phyloP scores from a whole-genome alignment of 1,284 basidiomycete genomes.

The Erythrobasidium hasegawianum region DNA sequence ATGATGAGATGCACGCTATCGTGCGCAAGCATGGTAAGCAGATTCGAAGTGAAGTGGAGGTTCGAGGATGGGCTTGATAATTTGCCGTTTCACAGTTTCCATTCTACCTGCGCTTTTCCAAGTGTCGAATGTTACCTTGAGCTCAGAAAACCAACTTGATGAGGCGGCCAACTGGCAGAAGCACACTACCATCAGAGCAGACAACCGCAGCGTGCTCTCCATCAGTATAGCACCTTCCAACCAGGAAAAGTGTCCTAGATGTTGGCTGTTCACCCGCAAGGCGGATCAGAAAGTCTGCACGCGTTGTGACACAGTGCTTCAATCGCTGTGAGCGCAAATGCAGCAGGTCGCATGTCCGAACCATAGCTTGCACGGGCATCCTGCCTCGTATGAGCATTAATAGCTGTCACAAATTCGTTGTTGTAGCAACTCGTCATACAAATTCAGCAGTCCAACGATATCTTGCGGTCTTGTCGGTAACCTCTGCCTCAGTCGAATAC shows the following conservation, averaged over 20 bases:
- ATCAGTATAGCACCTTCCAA: neutral
- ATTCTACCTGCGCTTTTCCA: slow-evolving; percentile 70
- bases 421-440: too few species aligned
- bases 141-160: slow-evolving; percentile 56
- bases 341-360: too few species aligned
- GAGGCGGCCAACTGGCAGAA: slow-evolving; percentile 43
- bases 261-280: slow-evolving; percentile 65
- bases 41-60: too few species aligned
- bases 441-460: too few species aligned
- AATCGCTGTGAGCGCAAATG: too few species aligned
- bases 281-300: slow-evolving; percentile 57
- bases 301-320: slow-evolving; percentile 53
- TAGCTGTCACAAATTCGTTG: too few species aligned
- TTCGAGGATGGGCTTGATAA: too few species aligned
- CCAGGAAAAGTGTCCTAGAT: slow-evolving; percentile 65
- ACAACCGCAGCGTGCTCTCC: too few species aligned
- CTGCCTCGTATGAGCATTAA: too few species aligned
- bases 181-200: neutral
- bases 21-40: slow-evolving; percentile 41
- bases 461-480: too few species aligned
- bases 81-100: slow-evolving; percentile 52
- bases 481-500: too few species aligned
- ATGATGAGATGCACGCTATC: slow-evolving; percentile 4
- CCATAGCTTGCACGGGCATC: too few species aligned
- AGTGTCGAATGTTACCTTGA: slow-evolving; percentile 63